These are phyloP conservation scores for Paramecium tetraurelia DNA, from an alignment of 73 alveolate genomes.

Conservation along the genomic window DNA sequence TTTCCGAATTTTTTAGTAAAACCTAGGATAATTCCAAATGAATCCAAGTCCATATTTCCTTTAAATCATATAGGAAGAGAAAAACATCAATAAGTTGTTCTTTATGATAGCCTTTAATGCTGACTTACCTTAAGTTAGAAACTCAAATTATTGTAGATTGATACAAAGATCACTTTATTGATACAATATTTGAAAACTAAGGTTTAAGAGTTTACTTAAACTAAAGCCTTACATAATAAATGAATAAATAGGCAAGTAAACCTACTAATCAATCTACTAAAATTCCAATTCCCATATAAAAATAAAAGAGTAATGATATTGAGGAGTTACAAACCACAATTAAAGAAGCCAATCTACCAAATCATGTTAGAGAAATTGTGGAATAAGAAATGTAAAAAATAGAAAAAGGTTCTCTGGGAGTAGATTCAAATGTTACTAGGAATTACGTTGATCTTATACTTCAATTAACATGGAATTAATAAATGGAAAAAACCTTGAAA, in stretches of 20 bases:
- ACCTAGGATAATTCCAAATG: slow-evolving; percentile 19
- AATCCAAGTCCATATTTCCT: slow-evolving; percentile 4
- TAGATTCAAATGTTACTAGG: slow-evolving; percentile 75
- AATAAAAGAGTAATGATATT: slow-evolving; percentile 59
- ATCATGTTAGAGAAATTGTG: slow-evolving; percentile 71
- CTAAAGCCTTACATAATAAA: slow-evolving; percentile 27
- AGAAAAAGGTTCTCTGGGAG: slow-evolving; percentile 62
- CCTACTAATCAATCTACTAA: neutral
- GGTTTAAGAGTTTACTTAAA: slow-evolving; percentile 33
- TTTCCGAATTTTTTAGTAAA: neutral
- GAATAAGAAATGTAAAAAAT: slow-evolving; percentile 72
- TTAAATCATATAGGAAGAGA: slow-evolving; percentile 41
- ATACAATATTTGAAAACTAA: neutral
- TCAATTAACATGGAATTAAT: slow-evolving; percentile 80
- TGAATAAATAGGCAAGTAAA: neutral
- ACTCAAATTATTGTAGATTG: neutral
- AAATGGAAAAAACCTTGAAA: slow-evolving; percentile 66
- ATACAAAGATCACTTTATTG: slow-evolving; percentile 17
- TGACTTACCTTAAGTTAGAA: slow-evolving; percentile 2
- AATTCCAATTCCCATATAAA: neutral
- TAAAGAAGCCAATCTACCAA: slow-evolving; percentile 72
- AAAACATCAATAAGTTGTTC: slow-evolving; percentile 38
- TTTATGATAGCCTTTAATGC: slow-evolving; percentile 41
- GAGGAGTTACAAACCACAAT: slow-evolving; percentile 64
- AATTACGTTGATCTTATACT: slow-evolving; percentile 77